Percentiles rank a stretch among this genome's conserved stretches.
These are phyloP conservation scores for Pseudogymnoascus sp. DNA, from an alignment of 2,329 filamentous ascomycete species.

Conservation along the genomic window DNA sequence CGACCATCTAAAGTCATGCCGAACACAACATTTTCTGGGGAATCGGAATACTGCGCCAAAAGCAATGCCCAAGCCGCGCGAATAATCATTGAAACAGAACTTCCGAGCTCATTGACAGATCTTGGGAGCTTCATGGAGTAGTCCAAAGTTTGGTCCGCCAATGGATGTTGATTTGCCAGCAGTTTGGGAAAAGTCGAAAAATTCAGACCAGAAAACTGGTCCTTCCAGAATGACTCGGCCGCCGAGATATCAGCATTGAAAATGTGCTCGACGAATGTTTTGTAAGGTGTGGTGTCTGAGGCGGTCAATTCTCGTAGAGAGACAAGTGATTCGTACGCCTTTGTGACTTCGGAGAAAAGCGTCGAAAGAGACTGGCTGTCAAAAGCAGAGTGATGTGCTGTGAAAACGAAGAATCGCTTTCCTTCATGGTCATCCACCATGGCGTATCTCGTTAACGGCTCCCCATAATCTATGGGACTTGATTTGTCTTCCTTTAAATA, in stretches of 20 bases:
- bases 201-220: not conserved
- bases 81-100: conserved; percentile 29
- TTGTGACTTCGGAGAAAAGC: not conserved
- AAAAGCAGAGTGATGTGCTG: conserved; percentile 3
- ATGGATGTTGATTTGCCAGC: not conserved
- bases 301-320: not conserved
- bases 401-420: not conserved
- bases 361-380: not conserved
- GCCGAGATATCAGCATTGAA: not conserved
- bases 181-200: not conserved
- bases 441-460: not conserved
- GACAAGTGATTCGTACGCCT: not conserved
- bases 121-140: not conserved
- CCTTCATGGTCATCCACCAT: not conserved
- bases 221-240: not conserved
- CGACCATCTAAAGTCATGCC: conserved; percentile 36
- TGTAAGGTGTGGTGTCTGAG: not conserved
- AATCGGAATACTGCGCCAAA: conserved; percentile 30
- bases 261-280: not conserved
- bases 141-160: not conserved
- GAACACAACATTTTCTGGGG: conserved; percentile 32
- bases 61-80: conserved; percentile 36
- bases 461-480: not conserved
- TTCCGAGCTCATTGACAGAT: not conserved
- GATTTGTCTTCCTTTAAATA: not conserved